Evolutionary conservation across 768 basidiomycete species (phyloP), one percentile per base, ranked within the genome.

Genomic region (Tubosaeta brunneosetosa): DNA sequence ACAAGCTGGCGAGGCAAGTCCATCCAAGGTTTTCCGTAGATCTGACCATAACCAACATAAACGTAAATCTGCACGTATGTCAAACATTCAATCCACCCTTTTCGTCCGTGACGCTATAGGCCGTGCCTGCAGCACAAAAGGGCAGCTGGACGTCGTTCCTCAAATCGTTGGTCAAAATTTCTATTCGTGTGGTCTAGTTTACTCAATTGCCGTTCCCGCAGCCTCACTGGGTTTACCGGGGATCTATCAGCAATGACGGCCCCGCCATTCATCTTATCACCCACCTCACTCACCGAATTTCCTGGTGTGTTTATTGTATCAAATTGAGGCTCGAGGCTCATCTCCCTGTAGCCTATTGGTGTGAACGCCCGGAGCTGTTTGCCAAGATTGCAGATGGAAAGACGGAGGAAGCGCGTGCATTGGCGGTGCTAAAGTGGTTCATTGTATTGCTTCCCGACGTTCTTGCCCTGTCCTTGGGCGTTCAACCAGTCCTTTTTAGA

Each of bases 351-450:
- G 94, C 94, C 0, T 97, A 98, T 71, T 98, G 95, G 95, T 91
- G 93, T 65, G 95, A 98, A 68, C 88, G 90, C 47, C 93, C 93
- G 26, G 85, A 85, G 49, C 74, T 93, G 49, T 97, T 99, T 64
- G 83, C 93, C 4, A 83, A 82, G 19, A 97, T 97, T 66, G 82
- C 86, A 17, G 84, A 86, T 59, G 91, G 85, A 5, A 77, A 75
- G 65, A 82, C 80, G 12, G 80, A 84, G 29, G 86, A 94, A 67
- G 83, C 84, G 2, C 77, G 94, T 46, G 78, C 84, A 3, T 74
- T 90, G 47, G 81, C 84, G 6, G 91, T 97, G n/a, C 77, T 97
- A 42, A 82, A 80, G 61, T 99, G 95, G 95, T 99, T 98, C 73
- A 89, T 99, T 63, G 86, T 90, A 60, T 58, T 43, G 29, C 52